Percentiles rank a stretch among this genome's conserved stretches.
These are phyloP conservation scores for Globisporangium lucens DNA, from an alignment of 352 stramenopile genomes.

Conservation along the genomic window DNA sequence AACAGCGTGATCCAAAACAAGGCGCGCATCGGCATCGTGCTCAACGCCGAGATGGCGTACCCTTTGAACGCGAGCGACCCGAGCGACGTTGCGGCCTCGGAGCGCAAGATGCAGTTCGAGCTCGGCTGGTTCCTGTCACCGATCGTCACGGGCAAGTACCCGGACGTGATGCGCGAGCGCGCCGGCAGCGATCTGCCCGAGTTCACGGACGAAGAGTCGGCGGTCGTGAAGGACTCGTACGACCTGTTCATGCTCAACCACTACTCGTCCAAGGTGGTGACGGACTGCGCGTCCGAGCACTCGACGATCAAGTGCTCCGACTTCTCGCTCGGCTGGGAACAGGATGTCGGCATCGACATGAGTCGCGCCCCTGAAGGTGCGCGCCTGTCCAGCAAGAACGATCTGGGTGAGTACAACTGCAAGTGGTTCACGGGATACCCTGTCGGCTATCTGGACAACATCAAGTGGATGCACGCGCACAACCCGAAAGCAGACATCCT, in stretches of 20 bases:
- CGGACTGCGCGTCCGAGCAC: conserved; percentile 40
- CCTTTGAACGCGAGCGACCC: conserved; percentile 71
- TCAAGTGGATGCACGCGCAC: conserved; percentile 37
- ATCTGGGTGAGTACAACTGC: conserved; percentile 35
- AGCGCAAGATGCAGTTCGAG: conserved; percentile 86
- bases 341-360: conserved; percentile 44
- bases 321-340: conserved; percentile 35
- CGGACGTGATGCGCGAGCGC: conserved; percentile 80
- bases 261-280: conserved; percentile 77
- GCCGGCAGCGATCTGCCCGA: conserved; percentile 73
- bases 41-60: conserved; percentile 75
- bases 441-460: conserved; percentile 36
- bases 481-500: conserved; percentile 37
- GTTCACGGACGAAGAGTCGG: conserved; percentile 79
- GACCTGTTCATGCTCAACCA: conserved; percentile 96
- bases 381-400: conserved; percentile 37
- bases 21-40: conserved; percentile 89
- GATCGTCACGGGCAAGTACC: conserved; percentile 90
- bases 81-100: conserved; percentile 56
- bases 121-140: conserved; percentile 92
- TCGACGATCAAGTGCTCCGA: conserved; percentile 31
- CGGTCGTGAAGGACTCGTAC: conserved; percentile 72
- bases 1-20: conserved; percentile 26
- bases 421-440: conserved; percentile 44
- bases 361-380: conserved; percentile 52